Evolutionary conservation across 23 red algal genomes (phyloP), one percentile per base, ranked within the genome.

Genomic region (Pyropia haitanensis): DNA sequence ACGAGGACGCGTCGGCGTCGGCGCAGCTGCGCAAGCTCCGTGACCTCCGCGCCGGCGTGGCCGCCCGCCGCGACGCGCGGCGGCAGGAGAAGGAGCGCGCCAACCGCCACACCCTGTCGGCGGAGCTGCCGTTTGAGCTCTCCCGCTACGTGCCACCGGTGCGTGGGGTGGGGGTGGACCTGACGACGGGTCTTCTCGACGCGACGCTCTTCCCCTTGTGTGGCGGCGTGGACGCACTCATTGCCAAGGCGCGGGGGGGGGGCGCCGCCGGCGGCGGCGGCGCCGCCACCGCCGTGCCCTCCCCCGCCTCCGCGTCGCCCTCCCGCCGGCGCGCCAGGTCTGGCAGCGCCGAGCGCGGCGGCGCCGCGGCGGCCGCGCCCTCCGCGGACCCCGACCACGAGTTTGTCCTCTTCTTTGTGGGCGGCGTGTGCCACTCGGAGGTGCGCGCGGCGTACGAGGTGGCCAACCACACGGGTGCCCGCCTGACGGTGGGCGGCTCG

Each of bases 401-500:
- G 18, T 87, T 71, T 33, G 58, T 91, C 14, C 54, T 91, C 10
- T 91, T 91, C 61, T 78, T 91, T 33, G 19, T 91, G 3, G 87
- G 87, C 19, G 87, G 87, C 9, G 24, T 91, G 13, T 72, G 60
- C 32, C 63, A 77, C 51, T 91, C 87, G 5, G 87, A 91, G 56
- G 62, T 91, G 24, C 77, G 77, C 16, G 51, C 72, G 16, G 56
- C 80, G 51, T 82, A 91, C 29, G 87, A 91, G 44, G 73, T 91
- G 34, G 79, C 75, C 55, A 23, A 12, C 13, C 75, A 75, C 54
- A 60, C 73, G 24, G 59, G 74, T 23, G 77, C 79, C 28, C 76
- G 80, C 61, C 63, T 91, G 14, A 27, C 78, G 18, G 55, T 91
- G 31, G 87, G 87, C 1, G 87, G 87, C 5, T 83, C 87, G 10